Percentiles rank a stretch among this genome's conserved stretches.
These are phyloP conservation scores for Solidago caesia DNA, from an alignment of 129 eudicot species.

Conservation along the genomic window DNA sequence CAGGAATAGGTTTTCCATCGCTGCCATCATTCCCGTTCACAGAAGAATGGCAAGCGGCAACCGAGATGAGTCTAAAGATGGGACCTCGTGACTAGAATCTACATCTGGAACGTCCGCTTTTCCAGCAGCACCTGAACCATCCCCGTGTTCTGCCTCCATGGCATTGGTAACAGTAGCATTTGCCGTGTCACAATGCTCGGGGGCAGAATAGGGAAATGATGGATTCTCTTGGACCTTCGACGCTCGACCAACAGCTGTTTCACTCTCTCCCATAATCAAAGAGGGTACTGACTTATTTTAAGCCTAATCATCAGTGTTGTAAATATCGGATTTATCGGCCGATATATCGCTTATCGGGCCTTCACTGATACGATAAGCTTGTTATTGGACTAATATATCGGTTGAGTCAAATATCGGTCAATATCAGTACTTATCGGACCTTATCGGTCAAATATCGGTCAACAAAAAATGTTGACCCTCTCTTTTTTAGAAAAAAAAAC, in stretches of 20 bases:
- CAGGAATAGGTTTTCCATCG: conserved; percentile 36
- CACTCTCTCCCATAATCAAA: conserved; percentile 60
- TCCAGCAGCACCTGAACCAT: conserved; percentile 29
- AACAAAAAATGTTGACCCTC: too few species aligned
- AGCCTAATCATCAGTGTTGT: too few species aligned
- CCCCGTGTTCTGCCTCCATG: conserved; percentile 26
- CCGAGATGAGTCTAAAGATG: conserved; percentile 41
- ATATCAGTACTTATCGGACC: too few species aligned
- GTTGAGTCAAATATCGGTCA: too few species aligned
- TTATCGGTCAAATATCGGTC: too few species aligned
- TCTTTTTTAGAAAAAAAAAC: too few species aligned
- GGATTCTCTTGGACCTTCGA: conserved; percentile 35
- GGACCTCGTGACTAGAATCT: conserved; percentile 31
- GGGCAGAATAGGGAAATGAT: conserved; percentile 28
- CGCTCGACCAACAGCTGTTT: conserved; percentile 56
- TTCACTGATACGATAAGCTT: too few species aligned
- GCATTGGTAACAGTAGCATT: conserved; percentile 31
- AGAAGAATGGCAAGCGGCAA: conserved; percentile 44
- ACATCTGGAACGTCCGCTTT: conserved; percentile 2
- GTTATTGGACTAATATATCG: too few species aligned
- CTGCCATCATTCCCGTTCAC: conserved; percentile 45
- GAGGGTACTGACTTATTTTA: conserved; percentile 1
- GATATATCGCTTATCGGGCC: too few species aligned
- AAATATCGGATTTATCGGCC: too few species aligned
- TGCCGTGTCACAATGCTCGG: conserved; percentile 36